phyloP scores from a whole-genome alignment of 805 yeast species.

The Pichia occidentalis region DNA sequence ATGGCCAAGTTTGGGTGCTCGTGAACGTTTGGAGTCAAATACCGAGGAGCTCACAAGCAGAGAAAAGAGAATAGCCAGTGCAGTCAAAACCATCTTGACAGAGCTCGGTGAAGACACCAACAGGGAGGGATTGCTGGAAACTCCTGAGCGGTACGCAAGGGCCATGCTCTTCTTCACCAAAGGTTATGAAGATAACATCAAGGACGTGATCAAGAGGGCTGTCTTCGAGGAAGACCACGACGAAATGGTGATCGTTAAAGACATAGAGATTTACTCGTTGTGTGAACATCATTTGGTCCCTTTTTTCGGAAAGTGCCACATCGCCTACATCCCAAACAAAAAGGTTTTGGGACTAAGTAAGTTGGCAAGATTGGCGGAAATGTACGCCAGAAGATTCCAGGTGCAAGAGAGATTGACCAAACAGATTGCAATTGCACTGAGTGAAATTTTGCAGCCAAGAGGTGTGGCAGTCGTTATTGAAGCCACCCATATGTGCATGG shows the following conservation, averaged over 20 bases:
- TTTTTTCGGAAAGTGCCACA: constrained; percentile 93
- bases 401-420: constrained; percentile 97
- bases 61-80: constrained; percentile 72
- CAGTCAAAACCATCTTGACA: constrained; percentile 66
- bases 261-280: constrained; percentile 83
- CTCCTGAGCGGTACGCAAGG: constrained; percentile 93
- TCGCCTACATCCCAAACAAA: constrained; percentile 95
- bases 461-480: constrained; percentile 99
- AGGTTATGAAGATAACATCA: constrained; percentile 91
- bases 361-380: constrained; percentile 91
- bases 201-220: constrained; percentile 89
- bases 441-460: constrained; percentile 84
- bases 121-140: constrained; percentile 85
- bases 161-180: constrained; percentile 95
- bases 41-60: constrained; percentile 60
- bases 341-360: constrained; percentile 89
- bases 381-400: constrained; percentile 92
- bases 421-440: constrained; percentile 93
- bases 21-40: constrained; percentile 63
- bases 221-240: constrained; percentile 98
- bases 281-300: constrained; percentile 99
- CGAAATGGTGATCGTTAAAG: constrained; percentile 97
- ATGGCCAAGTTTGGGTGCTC: constrained; percentile 89
- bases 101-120: constrained; percentile 89
- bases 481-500: constrained; percentile 99